Evolutionary conservation across 1,139 yeast genomes (phyloP).

Genomic region (Taphrina pruni): DNA sequence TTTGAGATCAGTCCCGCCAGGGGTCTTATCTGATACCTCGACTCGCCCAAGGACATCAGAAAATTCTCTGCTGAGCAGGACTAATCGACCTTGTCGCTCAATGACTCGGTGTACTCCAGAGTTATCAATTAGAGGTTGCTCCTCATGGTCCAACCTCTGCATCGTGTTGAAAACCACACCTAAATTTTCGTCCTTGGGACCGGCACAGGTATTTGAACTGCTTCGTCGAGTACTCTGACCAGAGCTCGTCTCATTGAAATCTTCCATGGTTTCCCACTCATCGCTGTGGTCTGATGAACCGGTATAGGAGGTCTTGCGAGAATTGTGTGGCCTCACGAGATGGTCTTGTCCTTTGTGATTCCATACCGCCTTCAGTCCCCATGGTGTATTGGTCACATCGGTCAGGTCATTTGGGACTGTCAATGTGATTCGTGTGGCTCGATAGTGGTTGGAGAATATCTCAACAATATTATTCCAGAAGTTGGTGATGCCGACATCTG

Average conservation of each 20-base stretch:
- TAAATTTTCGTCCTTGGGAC: background rate
- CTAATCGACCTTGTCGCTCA: constrained; percentile 48
- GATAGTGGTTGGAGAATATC: constrained; percentile 49
- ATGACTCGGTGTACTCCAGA: constrained; percentile 50
- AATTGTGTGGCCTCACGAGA: background rate
- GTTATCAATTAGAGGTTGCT: constrained; percentile 51
- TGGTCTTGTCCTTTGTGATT: constrained; percentile 9
- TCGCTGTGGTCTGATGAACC: constrained; percentile 29
- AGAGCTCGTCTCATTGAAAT: constrained; percentile 7
- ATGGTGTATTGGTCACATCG: constrained; percentile 51
- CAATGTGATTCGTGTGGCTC: constrained; percentile 50
- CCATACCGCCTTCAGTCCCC: constrained; percentile 52
- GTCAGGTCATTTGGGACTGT: constrained; percentile 52
- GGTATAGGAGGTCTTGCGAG: constrained; percentile 4
- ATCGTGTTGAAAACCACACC: constrained; percentile 42
- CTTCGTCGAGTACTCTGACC: background rate
- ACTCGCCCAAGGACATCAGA: constrained; percentile 41
- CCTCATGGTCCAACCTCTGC: constrained; percentile 50
- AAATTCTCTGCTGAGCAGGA: constrained; percentile 50
- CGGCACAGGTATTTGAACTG: constrained; percentile 3
- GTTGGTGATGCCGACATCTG: constrained; percentile 51
- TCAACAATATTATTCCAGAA: constrained; percentile 50
- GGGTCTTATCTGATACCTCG: constrained; percentile 22
- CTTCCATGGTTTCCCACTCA: constrained; percentile 39
- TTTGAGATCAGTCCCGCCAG: constrained; percentile 25